These are phyloP conservation scores for Nicotiana rustica DNA, from an alignment of 305 asterid species.

Conservation along the genomic window DNA sequence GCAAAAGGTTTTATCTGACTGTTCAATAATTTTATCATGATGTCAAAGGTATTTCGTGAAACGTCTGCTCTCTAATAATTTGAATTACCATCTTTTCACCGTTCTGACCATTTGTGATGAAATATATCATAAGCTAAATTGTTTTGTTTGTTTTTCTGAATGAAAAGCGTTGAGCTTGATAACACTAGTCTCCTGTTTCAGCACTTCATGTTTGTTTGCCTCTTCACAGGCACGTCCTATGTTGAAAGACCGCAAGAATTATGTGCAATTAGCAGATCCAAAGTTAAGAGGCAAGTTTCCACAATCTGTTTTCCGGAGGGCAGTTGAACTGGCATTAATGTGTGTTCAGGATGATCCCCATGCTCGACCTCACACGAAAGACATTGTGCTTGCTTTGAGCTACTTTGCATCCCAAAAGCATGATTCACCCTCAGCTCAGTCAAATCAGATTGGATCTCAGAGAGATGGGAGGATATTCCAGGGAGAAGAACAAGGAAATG, in stretches of 20 bases:
- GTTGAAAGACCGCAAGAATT: slow-evolving; percentile 39
- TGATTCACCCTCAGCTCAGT: slow-evolving; percentile 3
- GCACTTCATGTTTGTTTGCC: slow-evolving; percentile 19
- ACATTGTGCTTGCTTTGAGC: slow-evolving; percentile 41
- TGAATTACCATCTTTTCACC: background rate
- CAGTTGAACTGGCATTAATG: slow-evolving; percentile 44
- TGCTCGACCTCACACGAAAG: slow-evolving; percentile 47
- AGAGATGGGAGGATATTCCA: background rate
- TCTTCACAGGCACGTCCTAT: slow-evolving; percentile 43
- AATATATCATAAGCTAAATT: background rate
- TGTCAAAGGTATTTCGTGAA: background rate
- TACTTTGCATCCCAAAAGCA: slow-evolving; percentile 38
- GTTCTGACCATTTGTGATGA: slow-evolving; percentile 14
- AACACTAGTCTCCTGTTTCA: background rate
- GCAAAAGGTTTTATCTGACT: background rate
- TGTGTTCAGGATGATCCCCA: slow-evolving; percentile 47
- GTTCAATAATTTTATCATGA: background rate
- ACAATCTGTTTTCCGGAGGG: slow-evolving; percentile 31
- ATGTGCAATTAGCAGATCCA: slow-evolving; percentile 47
- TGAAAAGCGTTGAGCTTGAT: background rate
- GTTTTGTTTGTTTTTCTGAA: slow-evolving; percentile 13
- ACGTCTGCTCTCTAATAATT: background rate
- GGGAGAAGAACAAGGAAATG: slow-evolving; percentile 17
- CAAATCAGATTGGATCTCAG: slow-evolving; percentile 23
- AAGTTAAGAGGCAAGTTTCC: slow-evolving; percentile 42